These are phyloP conservation scores for Nicotiana tabacum DNA, from an alignment of 257 asterid genomes.

Conservation along the genomic window DNA sequence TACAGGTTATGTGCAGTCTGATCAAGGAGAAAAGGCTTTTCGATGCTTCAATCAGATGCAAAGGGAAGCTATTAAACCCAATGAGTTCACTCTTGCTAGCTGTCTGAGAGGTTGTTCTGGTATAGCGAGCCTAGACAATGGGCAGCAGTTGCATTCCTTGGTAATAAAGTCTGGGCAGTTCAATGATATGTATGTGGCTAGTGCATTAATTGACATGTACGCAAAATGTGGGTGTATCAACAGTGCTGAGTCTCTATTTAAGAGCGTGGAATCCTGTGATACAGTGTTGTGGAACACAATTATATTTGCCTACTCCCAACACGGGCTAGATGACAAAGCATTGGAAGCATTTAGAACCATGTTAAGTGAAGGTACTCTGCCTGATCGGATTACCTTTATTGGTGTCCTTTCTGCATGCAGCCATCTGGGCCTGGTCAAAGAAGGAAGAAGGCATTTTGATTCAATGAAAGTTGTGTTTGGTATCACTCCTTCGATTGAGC, in stretches of 20 bases:
- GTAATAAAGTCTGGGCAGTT: slow-evolving; percentile 52
- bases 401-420: slow-evolving; percentile 82
- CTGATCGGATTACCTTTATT: slow-evolving; percentile 62
- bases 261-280: slow-evolving; percentile 32
- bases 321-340: slow-evolving; percentile 65
- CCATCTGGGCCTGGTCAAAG: slow-evolving; percentile 72
- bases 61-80: slow-evolving; percentile 52
- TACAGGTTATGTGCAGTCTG: slow-evolving; percentile 55
- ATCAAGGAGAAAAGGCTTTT: slow-evolving; percentile 65
- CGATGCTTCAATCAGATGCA: slow-evolving; percentile 60
- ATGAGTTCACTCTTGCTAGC: slow-evolving; percentile 69
- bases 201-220: slow-evolving; percentile 69
- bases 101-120: slow-evolving; percentile 62
- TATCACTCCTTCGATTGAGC: slow-evolving; percentile 55
- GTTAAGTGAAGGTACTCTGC: slow-evolving; percentile 36
- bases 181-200: slow-evolving; percentile 45
- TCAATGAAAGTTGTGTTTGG: slow-evolving; percentile 47
- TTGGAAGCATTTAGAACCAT: slow-evolving; percentile 49
- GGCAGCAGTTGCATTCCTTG: slow-evolving; percentile 61
- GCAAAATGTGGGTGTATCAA: slow-evolving; percentile 71
- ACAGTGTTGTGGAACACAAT: slow-evolving; percentile 83
- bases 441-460: slow-evolving; percentile 52
- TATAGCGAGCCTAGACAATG: slow-evolving; percentile 59
- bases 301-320: slow-evolving; percentile 66
- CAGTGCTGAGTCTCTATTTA: slow-evolving; percentile 60